Evolutionary conservation across 169 alveolate species (phyloP).

Genomic region (Babesia bovis): DNA sequence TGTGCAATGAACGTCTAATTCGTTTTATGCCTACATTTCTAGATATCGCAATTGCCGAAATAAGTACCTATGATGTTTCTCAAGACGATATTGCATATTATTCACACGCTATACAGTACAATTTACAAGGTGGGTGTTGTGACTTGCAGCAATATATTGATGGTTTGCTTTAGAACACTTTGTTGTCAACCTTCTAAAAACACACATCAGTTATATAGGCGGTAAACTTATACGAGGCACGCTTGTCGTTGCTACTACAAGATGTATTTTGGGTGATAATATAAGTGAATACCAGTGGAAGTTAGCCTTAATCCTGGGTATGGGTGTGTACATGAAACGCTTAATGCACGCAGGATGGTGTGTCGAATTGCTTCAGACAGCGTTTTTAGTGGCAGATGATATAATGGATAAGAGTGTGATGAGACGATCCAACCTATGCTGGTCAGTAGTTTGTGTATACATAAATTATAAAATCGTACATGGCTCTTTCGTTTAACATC

Average conservation of each 20-base stretch:
- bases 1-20: conserved; percentile 54
- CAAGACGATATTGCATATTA: conserved; percentile 47
- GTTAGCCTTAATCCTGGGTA: conserved; percentile 57
- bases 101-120: conserved; percentile 62
- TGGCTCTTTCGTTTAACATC: neutral
- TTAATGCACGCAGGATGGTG: conserved; percentile 71
- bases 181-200: neutral
- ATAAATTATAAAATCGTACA: neutral
- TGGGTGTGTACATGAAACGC: neutral
- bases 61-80: conserved; percentile 47
- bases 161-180: neutral
- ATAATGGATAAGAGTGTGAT: conserved; percentile 76
- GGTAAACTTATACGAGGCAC: conserved; percentile 66
- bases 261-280: conserved; percentile 30
- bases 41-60: conserved; percentile 47
- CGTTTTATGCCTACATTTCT: conserved; percentile 56
- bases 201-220: conserved; percentile 10
- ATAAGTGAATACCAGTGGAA: conserved; percentile 51
- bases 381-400: conserved; percentile 80
- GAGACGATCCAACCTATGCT: conserved; percentile 73
- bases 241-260: conserved; percentile 38
- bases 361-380: conserved; percentile 76
- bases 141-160: neutral
- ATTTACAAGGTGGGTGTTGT: conserved; percentile 49
- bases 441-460: conserved; percentile 44